These are phyloP conservation scores for Tolypocladium tropicale DNA, from an alignment of 2,329 filamentous ascomycete genomes.

Conservation along the genomic window DNA sequence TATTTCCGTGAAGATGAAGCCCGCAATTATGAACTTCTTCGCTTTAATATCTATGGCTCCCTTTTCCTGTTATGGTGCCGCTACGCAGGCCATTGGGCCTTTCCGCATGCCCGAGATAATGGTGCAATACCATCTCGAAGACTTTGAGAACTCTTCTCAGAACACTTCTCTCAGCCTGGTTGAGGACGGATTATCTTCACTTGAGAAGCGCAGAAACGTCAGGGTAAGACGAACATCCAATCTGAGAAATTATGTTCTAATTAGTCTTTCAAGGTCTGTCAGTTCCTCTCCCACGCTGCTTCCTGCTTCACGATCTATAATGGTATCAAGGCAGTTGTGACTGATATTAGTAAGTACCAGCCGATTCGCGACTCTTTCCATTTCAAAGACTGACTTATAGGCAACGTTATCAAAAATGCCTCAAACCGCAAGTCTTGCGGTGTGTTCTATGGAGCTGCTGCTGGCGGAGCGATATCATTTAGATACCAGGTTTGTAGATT, in stretches of 20 bases:
- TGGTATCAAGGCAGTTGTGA: background rate
- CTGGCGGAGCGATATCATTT: background rate
- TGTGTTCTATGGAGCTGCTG: background rate
- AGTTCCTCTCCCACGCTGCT: background rate
- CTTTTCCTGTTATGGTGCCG: background rate
- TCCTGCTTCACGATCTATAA: background rate
- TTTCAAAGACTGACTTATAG: background rate
- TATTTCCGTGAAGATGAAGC: background rate
- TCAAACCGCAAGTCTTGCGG: background rate
- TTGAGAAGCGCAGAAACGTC: background rate
- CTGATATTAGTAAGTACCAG: background rate
- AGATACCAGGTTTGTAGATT: background rate
- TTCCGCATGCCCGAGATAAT: background rate
- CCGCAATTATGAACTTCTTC: background rate
- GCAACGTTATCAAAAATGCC: background rate
- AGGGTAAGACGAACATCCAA: background rate
- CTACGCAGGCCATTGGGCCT: background rate
- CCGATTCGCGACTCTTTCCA: background rate
- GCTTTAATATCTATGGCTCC: background rate
- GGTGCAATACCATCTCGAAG: background rate
- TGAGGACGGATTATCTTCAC: background rate
- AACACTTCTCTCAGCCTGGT: background rate
- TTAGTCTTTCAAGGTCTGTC: background rate
- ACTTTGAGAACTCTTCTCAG: background rate
- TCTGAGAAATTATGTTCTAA: background rate